Percentiles rank a stretch among this genome's conserved stretches.
These are phyloP conservation scores for Drechslerella coelobrocha DNA, from an alignment of 2,329 filamentous ascomycete species.

Conservation along the genomic window DNA sequence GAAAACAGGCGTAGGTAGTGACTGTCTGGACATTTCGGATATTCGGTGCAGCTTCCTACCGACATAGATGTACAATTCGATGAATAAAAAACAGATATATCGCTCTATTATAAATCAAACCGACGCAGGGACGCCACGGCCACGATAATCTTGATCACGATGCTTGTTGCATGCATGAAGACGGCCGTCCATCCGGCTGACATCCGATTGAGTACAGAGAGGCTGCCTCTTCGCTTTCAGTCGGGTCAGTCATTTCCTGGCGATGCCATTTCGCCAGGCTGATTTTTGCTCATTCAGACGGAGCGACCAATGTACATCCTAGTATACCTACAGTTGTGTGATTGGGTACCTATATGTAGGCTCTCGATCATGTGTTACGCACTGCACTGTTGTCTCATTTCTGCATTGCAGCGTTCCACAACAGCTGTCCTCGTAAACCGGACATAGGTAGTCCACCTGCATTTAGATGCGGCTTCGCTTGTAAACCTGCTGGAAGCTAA, in stretches of 20 bases:
- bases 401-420: background rate
- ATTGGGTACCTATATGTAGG: background rate
- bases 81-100: too few relatives aligned
- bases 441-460: background rate
- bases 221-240: slow-evolving; percentile 23
- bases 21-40: too few relatives aligned
- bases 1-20: too few relatives aligned
- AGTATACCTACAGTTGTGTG: background rate
- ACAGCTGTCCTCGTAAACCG: background rate
- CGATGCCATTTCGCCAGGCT: background rate
- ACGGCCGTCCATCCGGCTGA: slow-evolving; percentile 16
- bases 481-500: background rate
- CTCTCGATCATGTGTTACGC: background rate
- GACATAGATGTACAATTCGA: too few relatives aligned
- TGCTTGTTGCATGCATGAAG: background rate
- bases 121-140: too few relatives aligned
- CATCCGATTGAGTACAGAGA: slow-evolving; percentile 23
- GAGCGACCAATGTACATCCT: slow-evolving; percentile 39
- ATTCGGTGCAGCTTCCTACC: too few relatives aligned
- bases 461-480: background rate
- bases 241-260: slow-evolving; percentile 9
- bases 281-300: slow-evolving; percentile 31
- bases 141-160: too few relatives aligned
- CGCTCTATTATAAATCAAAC: too few relatives aligned
- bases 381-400: background rate